These are phyloP conservation scores for Lachnellula occidentalis DNA, from an alignment of 2,329 filamentous ascomycete genomes.

Conservation along the genomic window DNA sequence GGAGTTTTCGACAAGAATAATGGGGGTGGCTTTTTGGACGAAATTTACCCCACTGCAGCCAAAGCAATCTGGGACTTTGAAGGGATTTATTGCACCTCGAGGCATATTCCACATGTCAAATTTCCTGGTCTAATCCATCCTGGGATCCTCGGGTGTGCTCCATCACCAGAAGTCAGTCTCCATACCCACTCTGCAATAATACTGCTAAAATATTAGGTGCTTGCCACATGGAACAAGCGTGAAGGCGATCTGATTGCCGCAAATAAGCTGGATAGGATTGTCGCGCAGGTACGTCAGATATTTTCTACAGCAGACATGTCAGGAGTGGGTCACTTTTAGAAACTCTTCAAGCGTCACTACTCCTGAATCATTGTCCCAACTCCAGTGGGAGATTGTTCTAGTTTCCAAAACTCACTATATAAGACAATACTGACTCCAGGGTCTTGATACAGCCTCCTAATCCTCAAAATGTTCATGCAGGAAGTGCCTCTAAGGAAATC, in stretches of 20 bases:
- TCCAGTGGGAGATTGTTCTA: too few species aligned
- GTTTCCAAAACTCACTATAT: too few species aligned
- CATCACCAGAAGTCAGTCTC: conserved; percentile 47
- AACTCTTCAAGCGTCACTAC: too few species aligned
- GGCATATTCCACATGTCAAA: conserved; percentile 81
- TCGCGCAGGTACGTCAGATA: conserved; percentile 45
- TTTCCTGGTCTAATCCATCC: conserved; percentile 90
- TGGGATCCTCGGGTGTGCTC: conserved; percentile 85
- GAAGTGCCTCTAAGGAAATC: conserved; percentile 51
- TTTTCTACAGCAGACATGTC: too few species aligned
- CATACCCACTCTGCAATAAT: not conserved
- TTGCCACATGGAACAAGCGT: conserved; percentile 77
- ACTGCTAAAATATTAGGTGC: conserved; percentile 38
- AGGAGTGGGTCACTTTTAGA: too few species aligned
- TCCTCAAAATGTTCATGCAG: conserved; percentile 66
- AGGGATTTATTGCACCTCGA: conserved; percentile 74
- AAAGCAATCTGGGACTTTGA: conserved; percentile 76
- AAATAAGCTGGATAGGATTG: conserved; percentile 59
- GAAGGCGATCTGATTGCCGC: conserved; percentile 74
- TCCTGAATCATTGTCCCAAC: too few species aligned
- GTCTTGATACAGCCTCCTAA: conserved; percentile 54
- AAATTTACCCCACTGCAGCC: conserved; percentile 74
- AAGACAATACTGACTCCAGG: too few species aligned
- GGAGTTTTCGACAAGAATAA: conserved; percentile 65
- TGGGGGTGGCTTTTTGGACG: conserved; percentile 83